Base-by-base conservation (phyloP, 306 rosid species). In the Datisca glomerata region DNA sequence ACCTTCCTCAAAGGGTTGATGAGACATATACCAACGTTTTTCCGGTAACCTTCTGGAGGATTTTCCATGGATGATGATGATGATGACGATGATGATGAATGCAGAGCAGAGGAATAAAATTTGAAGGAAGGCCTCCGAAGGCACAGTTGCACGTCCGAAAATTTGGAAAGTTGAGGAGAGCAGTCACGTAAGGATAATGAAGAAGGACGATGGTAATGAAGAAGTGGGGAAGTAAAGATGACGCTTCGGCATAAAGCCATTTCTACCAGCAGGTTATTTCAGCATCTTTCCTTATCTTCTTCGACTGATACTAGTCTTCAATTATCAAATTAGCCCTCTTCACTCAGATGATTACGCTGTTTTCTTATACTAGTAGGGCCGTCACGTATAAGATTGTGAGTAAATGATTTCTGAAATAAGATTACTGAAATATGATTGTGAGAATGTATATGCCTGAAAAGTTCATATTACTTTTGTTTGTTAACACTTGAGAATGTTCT, bases 11-110 rank as follows among this genome's bases (percentile, higher is more conserved):
- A 66, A 39, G 55, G 40, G 38, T 83, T 80, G 39, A 83, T 51
- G 65, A 89, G 86, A 24, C 91, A 89, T 34, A 89, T 63, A 14
- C 86, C 93, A 14, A 74, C 95, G 58, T 89, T 89, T 48, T 60
- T 70, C 28, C 93, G 75, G 49, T 89, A 89, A 44, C 91, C 93
- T 67, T 72, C 52, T 3, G 95, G 91, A 45, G 97, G 72, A 42
- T 70, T 56, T 56, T 89, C 95, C 97, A 89, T 89, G 12, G 93
- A 64, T 12, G 64, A 45, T 3, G 57, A 51, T 2, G 70, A 29
- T 24, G 69, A 36, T 13, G 59, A 55, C 4, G 70, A 23, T 28
- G 69, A 36, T n/a, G 70, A 23, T 28, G 69, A 36, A 14, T 19
- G 52, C 36, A 39, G 12, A 24, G 57, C 44, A 33, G 40, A 17